Evolutionary conservation across 1,139 yeast genomes (phyloP), one percentile per base, ranked within the genome.

Genomic region (Protomyces macrosporus): DNA sequence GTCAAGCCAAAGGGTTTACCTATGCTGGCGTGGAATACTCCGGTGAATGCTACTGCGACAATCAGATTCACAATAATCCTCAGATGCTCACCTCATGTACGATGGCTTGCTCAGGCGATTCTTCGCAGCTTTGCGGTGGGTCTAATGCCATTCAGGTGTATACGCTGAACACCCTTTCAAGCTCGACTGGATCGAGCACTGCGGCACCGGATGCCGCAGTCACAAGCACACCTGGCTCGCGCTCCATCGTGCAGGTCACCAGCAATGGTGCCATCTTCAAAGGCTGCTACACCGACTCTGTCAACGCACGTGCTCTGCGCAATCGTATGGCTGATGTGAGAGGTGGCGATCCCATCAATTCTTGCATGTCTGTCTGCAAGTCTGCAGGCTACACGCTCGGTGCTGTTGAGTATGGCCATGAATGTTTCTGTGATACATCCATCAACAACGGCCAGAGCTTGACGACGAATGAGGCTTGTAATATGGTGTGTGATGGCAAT

Each of bases 11-110:
- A 9, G 66, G 65, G 12, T 61, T 48, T 53, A 48, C 35, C 4
- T 55, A 39, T 33, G 66, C 66, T 42, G 66, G 65, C 3, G 51
- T 61, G 4, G 66, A 64, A 52, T 60, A 64, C 42, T 55, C 63
- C 3, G 55, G 54, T 4, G 65, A 64, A 34, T 64, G 66, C 45
- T 64, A 53, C 55, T 55, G 63, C 60, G 65, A 56, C 37, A 56
- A 54, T 45, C 30, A 32, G 6, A 30, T 12, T 32, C 50, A n/a
- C 6, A 42, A 42, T 3, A 42, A 14, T 9, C 62, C 62, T 14
- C 36, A 32, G 12, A 48, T 37, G 1, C 12, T 12, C 5, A 14
- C 53, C 0, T 34, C 52, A 12, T 64, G 66, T 23, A 51, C 35
- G 48, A 60, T 61, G 65, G 14, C 62, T 6, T 64, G 66, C 34